Conservation (phyloP, 768 basidiomycete genomes). For the Russula griseocarnosa region DNA sequence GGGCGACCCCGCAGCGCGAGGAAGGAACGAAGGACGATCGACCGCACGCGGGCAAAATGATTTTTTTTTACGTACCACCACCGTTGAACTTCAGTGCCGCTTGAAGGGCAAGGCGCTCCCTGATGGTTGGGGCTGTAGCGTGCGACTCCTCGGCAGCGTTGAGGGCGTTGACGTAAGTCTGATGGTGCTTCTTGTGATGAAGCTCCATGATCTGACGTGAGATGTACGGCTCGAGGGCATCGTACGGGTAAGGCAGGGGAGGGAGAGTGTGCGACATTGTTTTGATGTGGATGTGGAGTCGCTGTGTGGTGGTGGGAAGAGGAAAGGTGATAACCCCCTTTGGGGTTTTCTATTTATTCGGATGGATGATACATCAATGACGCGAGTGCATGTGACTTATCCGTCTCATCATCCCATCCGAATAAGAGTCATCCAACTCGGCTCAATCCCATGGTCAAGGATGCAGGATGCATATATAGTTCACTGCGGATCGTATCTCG, state of each 20-base stretch:
- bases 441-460: neutral
- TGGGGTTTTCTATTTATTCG: constrained; percentile 23
- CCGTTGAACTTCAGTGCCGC: constrained; percentile 95
- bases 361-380: constrained; percentile 12
- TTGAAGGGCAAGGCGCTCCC: constrained; percentile 82
- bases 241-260: constrained; percentile 70
- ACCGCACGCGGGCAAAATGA: neutral
- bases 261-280: constrained; percentile 55
- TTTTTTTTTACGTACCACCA: constrained; percentile 57
- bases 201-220: constrained; percentile 88
- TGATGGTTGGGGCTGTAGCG: constrained; percentile 59
- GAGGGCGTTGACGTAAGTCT: constrained; percentile 88
- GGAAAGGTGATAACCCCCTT: neutral
- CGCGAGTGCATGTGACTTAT: constrained; percentile 15
- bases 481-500: neutral
- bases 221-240: constrained; percentile 95
- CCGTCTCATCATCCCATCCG: neutral
- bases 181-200: constrained; percentile 94
- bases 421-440: neutral
- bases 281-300: neutral
- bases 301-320: neutral
- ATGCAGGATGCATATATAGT: neutral
- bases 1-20: neutral
- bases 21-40: neutral
- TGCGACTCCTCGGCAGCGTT: constrained; percentile 85